Evolutionary conservation across 306 rosid species (phyloP), one percentile per base, ranked within the genome.

Genomic region (Ziziphus jujuba): DNA sequence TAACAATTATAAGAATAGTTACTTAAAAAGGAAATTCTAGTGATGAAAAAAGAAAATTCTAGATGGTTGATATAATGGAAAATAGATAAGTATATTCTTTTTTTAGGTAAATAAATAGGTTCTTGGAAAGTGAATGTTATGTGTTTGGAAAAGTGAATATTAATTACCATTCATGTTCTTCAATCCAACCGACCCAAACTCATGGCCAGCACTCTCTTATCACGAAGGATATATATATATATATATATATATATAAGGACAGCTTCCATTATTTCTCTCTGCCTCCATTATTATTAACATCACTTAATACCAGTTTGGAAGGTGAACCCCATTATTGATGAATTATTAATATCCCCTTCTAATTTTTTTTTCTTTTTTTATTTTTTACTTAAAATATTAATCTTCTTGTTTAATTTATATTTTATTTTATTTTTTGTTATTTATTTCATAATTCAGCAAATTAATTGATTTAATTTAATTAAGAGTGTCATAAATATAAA

Each of bases 291-390:
- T 75, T 69, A 77, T 66, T 66, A 47, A 73, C 62, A 45, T 66
- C 81, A 61, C 72, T 68, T 44, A 61, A 75, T 80, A 49, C 56
- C 64, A 33, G 35, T 50, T 66, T 17, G 73, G 87, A 66, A 62
- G 83, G 66, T 65, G 83, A 76, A 80, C n/a, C 44, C 61, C 77
- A 76, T 79, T 71, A 73, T 73, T 67, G 67, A 58, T 60, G 36
- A 69, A 76, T 61, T 71, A 61, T 72, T 74, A 25, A 35, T 61
- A 36, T 49, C 6, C 15, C n/a, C 43, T 9, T 5, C 9, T 36
- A 15, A 58, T 31, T 31, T 1, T 31, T 15, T 58, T 16, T 31
- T 6, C n/a, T 31, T 5, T 5, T 58, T 13, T 33, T 58, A 33
- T 58, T 34, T 31, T 1, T 58, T 6, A 3, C 14, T 28, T 56